Conservation (phyloP, 129 eudicot species). For the Pittosporum tobira region DNA sequence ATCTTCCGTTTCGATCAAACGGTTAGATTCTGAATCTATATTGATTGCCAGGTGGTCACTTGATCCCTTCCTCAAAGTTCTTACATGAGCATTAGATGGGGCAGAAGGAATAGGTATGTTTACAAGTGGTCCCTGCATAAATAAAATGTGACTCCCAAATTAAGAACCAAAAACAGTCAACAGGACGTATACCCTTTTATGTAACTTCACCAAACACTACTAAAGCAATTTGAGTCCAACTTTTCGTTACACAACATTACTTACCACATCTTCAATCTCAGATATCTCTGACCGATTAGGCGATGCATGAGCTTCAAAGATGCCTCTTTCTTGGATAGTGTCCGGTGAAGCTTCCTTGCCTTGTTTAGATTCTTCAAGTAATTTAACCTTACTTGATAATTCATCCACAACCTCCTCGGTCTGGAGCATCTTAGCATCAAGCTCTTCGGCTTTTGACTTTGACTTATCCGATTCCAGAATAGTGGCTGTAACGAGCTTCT, state of each 20-base stretch:
- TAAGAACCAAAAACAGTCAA: not conserved
- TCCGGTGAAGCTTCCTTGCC: slow-evolving; percentile 30
- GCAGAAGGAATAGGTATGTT: slow-evolving; percentile 51
- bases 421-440: slow-evolving; percentile 39
- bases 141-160: not conserved
- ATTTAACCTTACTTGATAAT: slow-evolving; percentile 55
- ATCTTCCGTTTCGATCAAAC: slow-evolving; percentile 52
- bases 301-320: slow-evolving; percentile 39
- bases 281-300: slow-evolving; percentile 71
- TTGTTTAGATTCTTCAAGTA: slow-evolving; percentile 58
- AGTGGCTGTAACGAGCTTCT: slow-evolving; percentile 47
- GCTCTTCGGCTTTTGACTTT: slow-evolving; percentile 56
- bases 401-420: slow-evolving; percentile 55
- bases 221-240: not conserved
- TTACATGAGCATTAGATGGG: slow-evolving; percentile 71
- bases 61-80: slow-evolving; percentile 79
- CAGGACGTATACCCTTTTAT: not conserved
- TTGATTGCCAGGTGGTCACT: slow-evolving; percentile 73
- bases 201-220: too few species aligned
- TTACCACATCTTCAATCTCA: slow-evolving; percentile 81
- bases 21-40: slow-evolving; percentile 70
- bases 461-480: slow-evolving; percentile 46
- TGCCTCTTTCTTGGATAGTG: slow-evolving; percentile 44
- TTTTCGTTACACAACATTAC: slow-evolving; percentile 4
- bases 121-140: slow-evolving; percentile 59